Evolutionary conservation across 345 rosid species (phyloP).

Genomic region (Laguncularia racemosa): DNA sequence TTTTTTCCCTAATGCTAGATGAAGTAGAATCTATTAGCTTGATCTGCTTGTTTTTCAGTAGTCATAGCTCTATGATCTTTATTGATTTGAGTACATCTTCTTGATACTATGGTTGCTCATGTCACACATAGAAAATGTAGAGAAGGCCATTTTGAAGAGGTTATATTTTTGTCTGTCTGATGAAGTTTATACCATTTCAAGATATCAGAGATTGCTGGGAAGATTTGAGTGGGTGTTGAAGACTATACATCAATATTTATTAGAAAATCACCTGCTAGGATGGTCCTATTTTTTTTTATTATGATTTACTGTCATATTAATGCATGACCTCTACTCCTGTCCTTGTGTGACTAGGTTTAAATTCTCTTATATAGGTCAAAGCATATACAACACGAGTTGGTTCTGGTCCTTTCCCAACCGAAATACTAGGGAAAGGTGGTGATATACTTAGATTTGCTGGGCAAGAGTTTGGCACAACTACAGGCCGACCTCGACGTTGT

Average conservation of each 20-base stretch:
- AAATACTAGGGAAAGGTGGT: conserved; percentile 80
- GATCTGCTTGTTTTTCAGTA: background rate
- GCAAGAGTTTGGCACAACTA: conserved; percentile 94
- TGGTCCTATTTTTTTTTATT: background rate
- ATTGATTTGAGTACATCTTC: too few relatives aligned
- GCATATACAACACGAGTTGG: conserved; percentile 99
- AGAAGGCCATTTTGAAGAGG: too few relatives aligned
- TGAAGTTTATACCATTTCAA: too few relatives aligned
- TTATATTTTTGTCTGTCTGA: too few relatives aligned
- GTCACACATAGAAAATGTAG: too few relatives aligned
- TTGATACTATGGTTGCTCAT: too few relatives aligned
- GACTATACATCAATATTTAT: too few relatives aligned
- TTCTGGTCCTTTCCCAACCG: conserved; percentile 98
- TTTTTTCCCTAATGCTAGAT: conserved; percentile 1
- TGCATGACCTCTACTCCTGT: too few relatives aligned
- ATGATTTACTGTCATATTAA: background rate
- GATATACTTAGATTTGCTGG: conserved; percentile 84
- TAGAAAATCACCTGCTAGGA: too few relatives aligned
- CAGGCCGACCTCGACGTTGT: conserved; percentile 99
- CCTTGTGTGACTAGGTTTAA: background rate
- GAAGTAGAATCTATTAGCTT: background rate
- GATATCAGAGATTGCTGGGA: too few relatives aligned
- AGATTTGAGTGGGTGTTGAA: too few relatives aligned
- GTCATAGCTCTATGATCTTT: too few relatives aligned
- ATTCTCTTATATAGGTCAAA: conserved; percentile 51